A percentile compares a stretch with the other conserved stretches of the same genome.
These are phyloP conservation scores for Lasiosphaeria ovina DNA, from an alignment of 495 filamentous ascomycete species.

Conservation along the genomic window DNA sequence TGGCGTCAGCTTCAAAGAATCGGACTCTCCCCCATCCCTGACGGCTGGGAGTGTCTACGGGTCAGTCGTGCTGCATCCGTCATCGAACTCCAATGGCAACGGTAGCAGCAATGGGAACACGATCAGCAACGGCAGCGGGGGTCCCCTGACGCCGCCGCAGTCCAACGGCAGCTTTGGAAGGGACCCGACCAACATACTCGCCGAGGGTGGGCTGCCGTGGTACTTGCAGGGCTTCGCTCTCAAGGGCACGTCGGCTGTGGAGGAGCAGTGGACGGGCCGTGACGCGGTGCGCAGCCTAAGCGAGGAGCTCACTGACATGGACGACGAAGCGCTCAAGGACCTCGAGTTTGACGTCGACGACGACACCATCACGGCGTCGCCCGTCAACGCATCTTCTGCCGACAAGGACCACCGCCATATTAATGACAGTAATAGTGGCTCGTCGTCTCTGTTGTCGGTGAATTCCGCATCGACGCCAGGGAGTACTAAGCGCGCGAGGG, in stretches of 20 bases:
- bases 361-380: slow-evolving; percentile 41
- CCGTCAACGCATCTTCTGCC: slow-evolving; percentile 24
- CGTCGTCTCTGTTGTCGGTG: neutral
- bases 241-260: slow-evolving; percentile 62
- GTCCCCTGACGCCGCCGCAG: slow-evolving; percentile 46
- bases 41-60: slow-evolving; percentile 8
- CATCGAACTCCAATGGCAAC: no score
- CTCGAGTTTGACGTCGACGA: slow-evolving; percentile 46
- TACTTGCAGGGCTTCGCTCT: slow-evolving; percentile 82
- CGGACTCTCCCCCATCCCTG: slow-evolving; percentile 12
- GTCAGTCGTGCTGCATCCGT: no score
- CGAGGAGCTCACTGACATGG: slow-evolving; percentile 83
- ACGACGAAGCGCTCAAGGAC: slow-evolving; percentile 78
- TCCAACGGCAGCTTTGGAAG: slow-evolving; percentile 45
- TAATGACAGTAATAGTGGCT: slow-evolving; percentile 2
- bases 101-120: no score
- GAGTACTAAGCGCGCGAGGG: slow-evolving; percentile 8
- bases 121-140: neutral
- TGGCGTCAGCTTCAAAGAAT: slow-evolving; percentile 32
- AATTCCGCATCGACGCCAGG: slow-evolving; percentile 16
- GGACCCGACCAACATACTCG: slow-evolving; percentile 52
- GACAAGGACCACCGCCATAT: slow-evolving; percentile 17
- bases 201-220: slow-evolving; percentile 79
- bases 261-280: slow-evolving; percentile 74
- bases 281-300: slow-evolving; percentile 75